A percentile compares a stretch with the other conserved stretches of the same genome.
Evolutionary conservation across 2,329 filamentous ascomycete genomes (phyloP).

Genomic region (Epichloe baconii): DNA sequence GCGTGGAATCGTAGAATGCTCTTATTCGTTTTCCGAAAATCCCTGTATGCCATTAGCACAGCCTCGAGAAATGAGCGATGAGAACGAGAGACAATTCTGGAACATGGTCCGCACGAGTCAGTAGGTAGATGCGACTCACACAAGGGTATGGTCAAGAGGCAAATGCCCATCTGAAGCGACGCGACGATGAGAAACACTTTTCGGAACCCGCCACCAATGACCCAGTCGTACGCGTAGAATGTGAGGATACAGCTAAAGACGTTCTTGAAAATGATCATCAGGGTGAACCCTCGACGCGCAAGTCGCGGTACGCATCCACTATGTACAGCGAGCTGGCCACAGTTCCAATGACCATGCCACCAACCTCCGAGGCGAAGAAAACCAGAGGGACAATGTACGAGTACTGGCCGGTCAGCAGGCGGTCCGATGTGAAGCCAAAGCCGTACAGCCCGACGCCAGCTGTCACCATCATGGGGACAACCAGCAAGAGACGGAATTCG

Average conservation of each 20-base stretch:
- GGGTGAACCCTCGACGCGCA: slow-evolving; percentile 80
- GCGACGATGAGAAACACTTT: slow-evolving; percentile 55
- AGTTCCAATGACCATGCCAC: slow-evolving; percentile 84
- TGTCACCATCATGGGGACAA: slow-evolving; percentile 69
- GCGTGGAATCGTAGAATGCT: slow-evolving; percentile 63
- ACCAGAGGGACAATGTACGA: slow-evolving; percentile 63
- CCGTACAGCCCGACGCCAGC: slow-evolving; percentile 71
- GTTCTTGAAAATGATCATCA: slow-evolving; percentile 88
- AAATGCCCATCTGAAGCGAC: slow-evolving; percentile 66
- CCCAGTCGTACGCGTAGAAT: slow-evolving; percentile 74
- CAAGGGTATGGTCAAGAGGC: slow-evolving; percentile 60
- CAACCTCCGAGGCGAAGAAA: slow-evolving; percentile 74
- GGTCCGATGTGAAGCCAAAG: slow-evolving; percentile 60
- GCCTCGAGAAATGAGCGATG: no score
- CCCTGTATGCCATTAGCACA: slow-evolving; percentile 35
- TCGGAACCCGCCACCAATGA: slow-evolving; percentile 50
- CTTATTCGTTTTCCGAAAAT: slow-evolving; percentile 67
- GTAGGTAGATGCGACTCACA: slow-evolving; percentile 43
- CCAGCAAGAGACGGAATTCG: slow-evolving; percentile 74
- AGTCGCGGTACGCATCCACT: slow-evolving; percentile 79
- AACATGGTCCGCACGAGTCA: no score
- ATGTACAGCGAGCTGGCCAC: slow-evolving; percentile 79
- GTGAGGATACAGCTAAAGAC: slow-evolving; percentile 81
- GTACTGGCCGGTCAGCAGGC: slow-evolving; percentile 42
- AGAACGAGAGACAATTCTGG: no score